Base-by-base conservation (phyloP, 495 filamentous ascomycete genomes). In the Penicillium lividum region DNA sequence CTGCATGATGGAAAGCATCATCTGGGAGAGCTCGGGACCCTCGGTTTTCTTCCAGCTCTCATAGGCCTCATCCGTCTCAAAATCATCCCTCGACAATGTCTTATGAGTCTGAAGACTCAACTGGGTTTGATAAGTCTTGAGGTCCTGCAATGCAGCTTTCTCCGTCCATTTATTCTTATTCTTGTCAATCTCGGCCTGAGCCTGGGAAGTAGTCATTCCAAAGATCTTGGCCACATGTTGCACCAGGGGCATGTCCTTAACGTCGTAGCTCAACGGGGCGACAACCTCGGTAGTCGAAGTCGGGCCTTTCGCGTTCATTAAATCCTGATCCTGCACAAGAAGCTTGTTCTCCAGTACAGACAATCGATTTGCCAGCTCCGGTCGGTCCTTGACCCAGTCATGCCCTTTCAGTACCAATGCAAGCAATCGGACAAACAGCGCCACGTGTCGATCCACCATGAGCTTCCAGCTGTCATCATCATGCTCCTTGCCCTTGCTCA, bases 211-310 rank as follows among this genome's bases (percentile, higher is more conserved):
- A 42, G 85, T 83, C 52, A 92, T 80, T 43, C 87, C 88, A 69
- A 97, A 99, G 53, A 97, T 89, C 55, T 81, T 87, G 44, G 86
- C 85, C 27, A 98, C 93, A 49, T 86, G 81, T 68, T 92, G 88
- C 29, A 97, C 95, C 72, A 97, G 82, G 22, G 86, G 86, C 95
- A 99, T 99, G 67, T 99, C 95, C 75, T 92, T 96, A 51, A 97
- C 87, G 70, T 96, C 88, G 67, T 96, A 92, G 69, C 86, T 94
- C 47, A 94, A 70, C 2, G 93, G 90, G 9, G 90, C 84, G 30
- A 88, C 79, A 7, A 91, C 89, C 68, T 96, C 92, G 30, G 91
- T 83, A 15, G 83, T 83, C 31, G 83, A 81, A 15, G 75, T 63
- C 50, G 82, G 77, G 48, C 82, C 77, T 64, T 78, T 89, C 57